Evolutionary conservation across 495 filamentous ascomycete genomes (phyloP), one percentile per base, ranked within the genome.

Genomic region (Xylaria palmicola): DNA sequence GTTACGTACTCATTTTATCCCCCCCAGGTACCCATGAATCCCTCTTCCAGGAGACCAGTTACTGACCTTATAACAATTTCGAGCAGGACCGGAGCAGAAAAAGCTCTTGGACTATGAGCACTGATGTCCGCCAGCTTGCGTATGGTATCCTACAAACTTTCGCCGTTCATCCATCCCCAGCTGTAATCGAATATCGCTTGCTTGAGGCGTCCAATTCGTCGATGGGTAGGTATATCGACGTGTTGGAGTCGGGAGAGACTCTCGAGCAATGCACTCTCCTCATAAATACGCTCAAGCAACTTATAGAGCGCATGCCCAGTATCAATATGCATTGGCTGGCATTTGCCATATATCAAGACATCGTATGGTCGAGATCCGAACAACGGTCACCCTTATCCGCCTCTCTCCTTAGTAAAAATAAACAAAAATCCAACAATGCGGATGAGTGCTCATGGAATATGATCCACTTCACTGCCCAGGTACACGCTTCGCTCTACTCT

Each of bases 91-190:
- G 66, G 17, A 36, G 54, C n/a, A 67, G 43, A 34, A 65, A 78
- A 37, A 89, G 84, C 62, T 85, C 86, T 3, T 93, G 90, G 90
- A 78, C 78, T 54, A 62, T 78, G 12, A 86, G 86, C 53, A 79
- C 77, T 13, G 22, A 49, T 0, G 69, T 84, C 30, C 77, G 89
- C 17, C 68, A 72, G 20, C 64, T 91, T 24, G 87, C 80, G 0
- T 92, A 91, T 63, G 79, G 81, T 0, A 48, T 85, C 30, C 64
- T 88, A 48, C 83, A 85, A 62, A 30, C 70, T 3, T 72, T 76
- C 5, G 59, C 70, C 6, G 9, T 50, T 20, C 49, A 68, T 26
- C 66, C 59, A 34, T 64, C 57, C 8, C 30, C 50, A 3, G 50
- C 20, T 26, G 63, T 84, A 13, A 70, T 75, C 34, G 85, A 87